Percentiles rank a stretch among this genome's conserved stretches.
phyloP scores from a whole-genome alignment of 345 rosid species.

The Syzygium grande region DNA sequence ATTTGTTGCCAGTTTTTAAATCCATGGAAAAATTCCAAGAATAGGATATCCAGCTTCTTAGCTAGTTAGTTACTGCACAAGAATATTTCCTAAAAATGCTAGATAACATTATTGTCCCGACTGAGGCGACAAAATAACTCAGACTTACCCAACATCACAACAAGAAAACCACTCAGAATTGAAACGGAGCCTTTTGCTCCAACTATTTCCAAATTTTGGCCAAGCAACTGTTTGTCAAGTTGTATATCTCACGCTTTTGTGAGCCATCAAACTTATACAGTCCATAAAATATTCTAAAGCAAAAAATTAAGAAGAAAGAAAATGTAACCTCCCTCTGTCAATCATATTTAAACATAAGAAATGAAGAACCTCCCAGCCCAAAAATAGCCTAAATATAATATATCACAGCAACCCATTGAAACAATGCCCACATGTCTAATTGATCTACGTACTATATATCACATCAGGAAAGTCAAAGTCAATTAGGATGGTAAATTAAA shows the following conservation, averaged over 20 bases:
- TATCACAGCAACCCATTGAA: neutral
- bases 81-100: neutral
- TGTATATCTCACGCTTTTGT: neutral
- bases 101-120: neutral
- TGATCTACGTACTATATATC: neutral
- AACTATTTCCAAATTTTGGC: neutral
- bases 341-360: neutral
- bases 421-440: neutral
- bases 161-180: neutral
- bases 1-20: neutral
- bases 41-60: neutral
- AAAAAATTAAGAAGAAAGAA: neutral
- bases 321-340: neutral
- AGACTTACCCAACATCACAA: neutral
- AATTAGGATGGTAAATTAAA: neutral
- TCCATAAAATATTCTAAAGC: neutral
- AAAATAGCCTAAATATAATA: neutral
- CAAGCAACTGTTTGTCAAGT: neutral
- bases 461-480: neutral
- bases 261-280: neutral
- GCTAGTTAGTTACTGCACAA: neutral
- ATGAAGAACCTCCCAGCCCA: neutral
- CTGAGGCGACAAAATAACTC: neutral
- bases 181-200: neutral
- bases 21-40: neutral